Base-by-base conservation (phyloP, 331 rosid genomes). In the Rosa hybrid region DNA sequence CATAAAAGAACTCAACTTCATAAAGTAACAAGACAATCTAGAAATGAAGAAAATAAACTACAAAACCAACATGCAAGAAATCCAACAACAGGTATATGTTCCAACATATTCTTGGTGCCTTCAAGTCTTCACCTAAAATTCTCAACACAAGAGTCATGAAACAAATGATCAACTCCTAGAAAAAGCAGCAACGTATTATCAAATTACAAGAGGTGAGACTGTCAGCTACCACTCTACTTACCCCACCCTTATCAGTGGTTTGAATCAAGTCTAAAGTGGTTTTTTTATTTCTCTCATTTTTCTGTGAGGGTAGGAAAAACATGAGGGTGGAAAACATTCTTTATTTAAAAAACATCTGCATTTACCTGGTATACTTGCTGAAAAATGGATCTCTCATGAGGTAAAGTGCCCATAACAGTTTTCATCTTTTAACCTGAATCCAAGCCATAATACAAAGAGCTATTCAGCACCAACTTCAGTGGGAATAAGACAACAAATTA, bases 361-460 rank as follows among this genome's bases (percentile, higher is more conserved):
- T 8, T 30, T 83, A 96, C 99, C 99, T 90, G 46, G 93, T 93
- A 84, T 87, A 89, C 86, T 89, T 89, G 94, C 80, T 88, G 81
- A 96, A 96, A 87, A 96, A 93, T 25, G 99, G 99, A 86, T 96
- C 98, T 87, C 98, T 90, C 99, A 96, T 87, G 78, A 96, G 86
- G 91, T 93, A 96, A 82, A 96, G 94, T 53, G 83, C 91, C 90
- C 90, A 91, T 30, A 90, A 63, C 83, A 96, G 65, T 94, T 88
- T 96, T 70, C 97, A 85, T 72, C 89, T 89, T 79, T 83, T 91
- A 82, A 86, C 86, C 98, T 96, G 91, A 64, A 87, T 74, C 68
- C 82, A 68, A 74, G 79, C 67, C 49, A 81, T 71, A 44, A 69
- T 49, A 77, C 50, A 41, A 20, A 39, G 14, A 70, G 45, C 41